Evolutionary conservation across 2,329 filamentous ascomycete species (phyloP).

Genomic region (Cordyceps fumosorosea): DNA sequence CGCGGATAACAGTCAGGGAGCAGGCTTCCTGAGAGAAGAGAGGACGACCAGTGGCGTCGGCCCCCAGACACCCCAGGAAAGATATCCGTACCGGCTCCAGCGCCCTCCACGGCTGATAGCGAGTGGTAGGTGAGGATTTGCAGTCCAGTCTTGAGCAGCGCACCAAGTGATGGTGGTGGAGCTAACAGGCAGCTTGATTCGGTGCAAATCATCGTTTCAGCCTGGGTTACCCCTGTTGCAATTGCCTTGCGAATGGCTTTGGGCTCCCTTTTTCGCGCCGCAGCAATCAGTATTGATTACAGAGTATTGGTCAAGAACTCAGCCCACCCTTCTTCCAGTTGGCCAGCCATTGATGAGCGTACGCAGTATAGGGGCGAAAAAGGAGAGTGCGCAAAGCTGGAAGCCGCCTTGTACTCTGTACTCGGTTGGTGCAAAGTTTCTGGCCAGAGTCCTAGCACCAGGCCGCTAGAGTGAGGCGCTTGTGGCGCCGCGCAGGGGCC

Average conservation of each 20-base stretch:
- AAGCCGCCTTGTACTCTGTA: background rate
- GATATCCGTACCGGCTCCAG: background rate
- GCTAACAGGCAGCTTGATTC: background rate
- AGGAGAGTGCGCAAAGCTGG: background rate
- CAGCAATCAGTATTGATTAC: background rate
- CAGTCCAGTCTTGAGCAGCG: background rate
- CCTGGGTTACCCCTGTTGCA: background rate
- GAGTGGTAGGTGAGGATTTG: background rate
- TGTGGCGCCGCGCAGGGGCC: constrained; percentile 9
- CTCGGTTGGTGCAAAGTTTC: background rate
- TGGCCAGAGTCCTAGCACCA: background rate
- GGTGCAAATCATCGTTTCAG: constrained; percentile 10
- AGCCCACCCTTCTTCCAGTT: background rate
- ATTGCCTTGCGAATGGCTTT: background rate
- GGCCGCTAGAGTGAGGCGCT: background rate
- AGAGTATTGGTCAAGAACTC: background rate
- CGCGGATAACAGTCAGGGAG: background rate
- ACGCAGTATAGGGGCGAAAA: background rate
- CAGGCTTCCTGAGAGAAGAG: background rate
- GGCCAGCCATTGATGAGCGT: background rate
- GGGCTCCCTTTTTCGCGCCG: background rate
- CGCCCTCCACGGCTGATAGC: background rate
- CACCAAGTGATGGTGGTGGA: background rate
- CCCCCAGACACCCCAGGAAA: background rate
- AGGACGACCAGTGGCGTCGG: background rate